A percentile compares a stretch with the other conserved stretches of the same genome.
Evolutionary conservation across 768 basidiomycete species (phyloP).

Genomic region (Lactarius quietus): DNA sequence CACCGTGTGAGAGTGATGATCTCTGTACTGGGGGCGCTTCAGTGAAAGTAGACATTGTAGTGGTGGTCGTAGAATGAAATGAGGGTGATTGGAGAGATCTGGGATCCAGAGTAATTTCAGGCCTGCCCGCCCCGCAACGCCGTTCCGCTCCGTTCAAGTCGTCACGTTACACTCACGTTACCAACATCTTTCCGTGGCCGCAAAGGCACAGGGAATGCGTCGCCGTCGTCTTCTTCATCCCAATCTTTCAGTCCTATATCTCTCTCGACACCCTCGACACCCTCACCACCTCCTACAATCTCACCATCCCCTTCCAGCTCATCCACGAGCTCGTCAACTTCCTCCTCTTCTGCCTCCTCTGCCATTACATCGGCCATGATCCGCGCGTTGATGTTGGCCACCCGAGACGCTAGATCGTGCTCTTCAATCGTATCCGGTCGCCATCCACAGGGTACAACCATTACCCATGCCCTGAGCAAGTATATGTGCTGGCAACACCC

Average conservation of each 20-base stretch:
- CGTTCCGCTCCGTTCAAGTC: slow-evolving; percentile 8
- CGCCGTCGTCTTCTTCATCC: slow-evolving; percentile 61
- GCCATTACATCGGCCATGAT: slow-evolving; percentile 71
- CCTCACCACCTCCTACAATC: slow-evolving; percentile 25
- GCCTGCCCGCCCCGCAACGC: neutral
- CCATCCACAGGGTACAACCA: slow-evolving; percentile 8
- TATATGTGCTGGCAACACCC: slow-evolving; percentile 14
- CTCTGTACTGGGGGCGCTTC: slow-evolving; percentile 75
- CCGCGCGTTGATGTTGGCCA: slow-evolving; percentile 76
- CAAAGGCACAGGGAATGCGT: slow-evolving; percentile 64
- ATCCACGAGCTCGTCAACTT: slow-evolving; percentile 36
- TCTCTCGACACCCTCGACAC: neutral
- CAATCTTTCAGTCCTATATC: slow-evolving; percentile 13
- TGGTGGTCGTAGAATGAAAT: slow-evolving; percentile 14
- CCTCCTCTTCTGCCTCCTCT: slow-evolving; percentile 47
- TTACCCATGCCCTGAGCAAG: slow-evolving; percentile 17
- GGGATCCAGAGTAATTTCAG: slow-evolving; percentile 14
- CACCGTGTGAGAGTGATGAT: slow-evolving; percentile 92
- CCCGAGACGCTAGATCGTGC: slow-evolving; percentile 49
- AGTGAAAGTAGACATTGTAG: slow-evolving; percentile 31
- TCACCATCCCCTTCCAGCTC: slow-evolving; percentile 35
- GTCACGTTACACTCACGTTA: no score
- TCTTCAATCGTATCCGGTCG: slow-evolving; percentile 8
- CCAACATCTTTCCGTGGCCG: slow-evolving; percentile 65
- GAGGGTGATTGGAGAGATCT: slow-evolving; percentile 9